A percentile compares a stretch with the other conserved stretches of the same genome.
These are phyloP conservation scores for Ogataea allantospora DNA, from an alignment of 805 yeast genomes.

Conservation along the genomic window DNA sequence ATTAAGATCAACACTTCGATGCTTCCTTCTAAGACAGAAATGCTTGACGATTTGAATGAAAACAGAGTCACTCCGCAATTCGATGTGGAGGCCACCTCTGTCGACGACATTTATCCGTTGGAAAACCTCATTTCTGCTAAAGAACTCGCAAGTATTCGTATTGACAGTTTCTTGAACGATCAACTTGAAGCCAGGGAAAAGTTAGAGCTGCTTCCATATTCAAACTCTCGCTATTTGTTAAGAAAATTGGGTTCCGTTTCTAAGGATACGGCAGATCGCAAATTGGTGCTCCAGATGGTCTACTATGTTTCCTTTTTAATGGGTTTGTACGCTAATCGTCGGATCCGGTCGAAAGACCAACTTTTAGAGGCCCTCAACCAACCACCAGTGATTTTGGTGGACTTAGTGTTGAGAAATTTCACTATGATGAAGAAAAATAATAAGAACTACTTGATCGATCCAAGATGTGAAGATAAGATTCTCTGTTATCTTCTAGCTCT, in stretches of 20 bases:
- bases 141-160: slow-evolving; percentile 64
- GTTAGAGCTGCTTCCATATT: slow-evolving; percentile 60
- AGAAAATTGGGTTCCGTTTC: slow-evolving; percentile 41
- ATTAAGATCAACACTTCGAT: slow-evolving; percentile 67
- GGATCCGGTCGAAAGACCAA: slow-evolving; percentile 56
- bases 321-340: slow-evolving; percentile 75
- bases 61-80: slow-evolving; percentile 85
- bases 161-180: slow-evolving; percentile 59
- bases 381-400: slow-evolving; percentile 75
- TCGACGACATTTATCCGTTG: slow-evolving; percentile 79
- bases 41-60: slow-evolving; percentile 53
- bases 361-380: slow-evolving; percentile 60
- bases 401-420: slow-evolving; percentile 69
- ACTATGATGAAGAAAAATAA: slow-evolving; percentile 70
- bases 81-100: slow-evolving; percentile 74
- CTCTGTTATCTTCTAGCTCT: slow-evolving; percentile 74
- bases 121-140: slow-evolving; percentile 63
- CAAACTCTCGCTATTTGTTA: slow-evolving; percentile 53
- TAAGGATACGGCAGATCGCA: slow-evolving; percentile 38
- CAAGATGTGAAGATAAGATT: slow-evolving; percentile 82
- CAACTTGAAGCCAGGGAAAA: slow-evolving; percentile 43
- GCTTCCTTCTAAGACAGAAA: slow-evolving; percentile 68
- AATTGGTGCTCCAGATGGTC: slow-evolving; percentile 62
- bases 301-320: slow-evolving; percentile 77
- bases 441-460: slow-evolving; percentile 77